Percentiles rank a stretch among this genome's conserved stretches.
Evolutionary conservation across 1,284 basidiomycete genomes (phyloP).

Genomic region (Ganoderma lucidum): DNA sequence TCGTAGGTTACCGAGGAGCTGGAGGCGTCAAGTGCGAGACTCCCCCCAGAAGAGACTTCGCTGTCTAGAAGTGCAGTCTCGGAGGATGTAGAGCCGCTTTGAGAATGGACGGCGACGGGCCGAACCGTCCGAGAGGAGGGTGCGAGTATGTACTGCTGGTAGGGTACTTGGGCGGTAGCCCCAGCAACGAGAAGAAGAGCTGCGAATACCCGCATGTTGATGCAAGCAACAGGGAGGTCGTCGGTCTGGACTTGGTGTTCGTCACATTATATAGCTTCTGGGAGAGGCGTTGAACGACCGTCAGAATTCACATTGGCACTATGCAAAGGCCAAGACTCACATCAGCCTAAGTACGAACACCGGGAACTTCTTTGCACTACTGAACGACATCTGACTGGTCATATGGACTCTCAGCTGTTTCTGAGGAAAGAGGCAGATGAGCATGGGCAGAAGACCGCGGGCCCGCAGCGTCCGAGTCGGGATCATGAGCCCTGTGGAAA

Average conservation of each 20-base stretch:
- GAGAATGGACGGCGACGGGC: constrained; percentile 21
- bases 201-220: neutral
- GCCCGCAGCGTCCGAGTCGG: neutral
- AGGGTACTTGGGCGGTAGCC: neutral
- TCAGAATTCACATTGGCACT: neutral
- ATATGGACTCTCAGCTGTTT: neutral
- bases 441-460: neutral
- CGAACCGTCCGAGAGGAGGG: constrained; percentile 26
- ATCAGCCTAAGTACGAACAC: neutral
- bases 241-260: neutral
- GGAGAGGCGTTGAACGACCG: neutral
- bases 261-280: constrained; percentile 3
- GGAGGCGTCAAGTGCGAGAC: constrained; percentile 14
- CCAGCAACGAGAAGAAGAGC: neutral
- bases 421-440: neutral
- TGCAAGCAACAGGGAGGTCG: neutral
- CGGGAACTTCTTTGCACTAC: neutral
- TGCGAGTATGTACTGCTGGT: constrained; percentile 29
- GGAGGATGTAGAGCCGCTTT: constrained; percentile 19
- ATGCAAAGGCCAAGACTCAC: neutral
- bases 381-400: neutral
- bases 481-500: neutral
- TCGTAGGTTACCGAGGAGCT: constrained; percentile 30
- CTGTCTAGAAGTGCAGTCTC: constrained; percentile 11
- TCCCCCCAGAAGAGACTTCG: neutral